phyloP scores from a whole-genome alignment of 2,329 filamentous ascomycete genomes.

The Clarireedia hainanense region DNA sequence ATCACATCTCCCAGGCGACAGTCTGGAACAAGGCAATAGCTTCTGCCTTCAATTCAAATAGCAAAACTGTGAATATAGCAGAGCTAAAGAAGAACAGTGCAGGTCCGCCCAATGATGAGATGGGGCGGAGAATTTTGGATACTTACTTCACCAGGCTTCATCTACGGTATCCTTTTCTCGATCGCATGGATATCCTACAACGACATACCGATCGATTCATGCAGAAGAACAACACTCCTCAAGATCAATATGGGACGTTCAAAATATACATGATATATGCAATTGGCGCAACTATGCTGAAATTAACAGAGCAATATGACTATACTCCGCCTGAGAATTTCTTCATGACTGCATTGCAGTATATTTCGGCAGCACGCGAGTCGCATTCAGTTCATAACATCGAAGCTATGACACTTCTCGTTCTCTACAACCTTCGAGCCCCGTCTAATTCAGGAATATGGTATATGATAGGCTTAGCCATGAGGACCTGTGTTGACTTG shows the following conservation, averaged over 20 bases:
- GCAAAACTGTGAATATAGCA: slow-evolving; percentile 24
- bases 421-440: slow-evolving; percentile 43
- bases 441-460: slow-evolving; percentile 43
- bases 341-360: slow-evolving; percentile 41
- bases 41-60: slow-evolving; percentile 13
- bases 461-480: slow-evolving; percentile 47
- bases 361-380: slow-evolving; percentile 40
- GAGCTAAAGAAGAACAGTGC: slow-evolving; percentile 36
- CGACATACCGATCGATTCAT: slow-evolving; percentile 35
- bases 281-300: slow-evolving; percentile 41
- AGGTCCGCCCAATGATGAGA: slow-evolving; percentile 39
- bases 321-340: slow-evolving; percentile 36
- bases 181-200: slow-evolving; percentile 37
- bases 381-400: slow-evolving; percentile 43
- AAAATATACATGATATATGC: slow-evolving; percentile 45
- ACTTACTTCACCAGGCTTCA: slow-evolving; percentile 40
- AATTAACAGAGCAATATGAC: slow-evolving; percentile 38
- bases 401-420: slow-evolving; percentile 41
- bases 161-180: slow-evolving; percentile 42
- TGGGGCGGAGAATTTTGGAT: slow-evolving; percentile 37
- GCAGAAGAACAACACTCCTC: slow-evolving; percentile 30
- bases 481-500: slow-evolving; percentile 45
- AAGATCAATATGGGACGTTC: slow-evolving; percentile 40
- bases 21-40: slow-evolving; percentile 45
- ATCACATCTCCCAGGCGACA: slow-evolving; percentile 46